Conservation (phyloP, 73 alveolate genomes). For the Paramecium primaurelia region DNA sequence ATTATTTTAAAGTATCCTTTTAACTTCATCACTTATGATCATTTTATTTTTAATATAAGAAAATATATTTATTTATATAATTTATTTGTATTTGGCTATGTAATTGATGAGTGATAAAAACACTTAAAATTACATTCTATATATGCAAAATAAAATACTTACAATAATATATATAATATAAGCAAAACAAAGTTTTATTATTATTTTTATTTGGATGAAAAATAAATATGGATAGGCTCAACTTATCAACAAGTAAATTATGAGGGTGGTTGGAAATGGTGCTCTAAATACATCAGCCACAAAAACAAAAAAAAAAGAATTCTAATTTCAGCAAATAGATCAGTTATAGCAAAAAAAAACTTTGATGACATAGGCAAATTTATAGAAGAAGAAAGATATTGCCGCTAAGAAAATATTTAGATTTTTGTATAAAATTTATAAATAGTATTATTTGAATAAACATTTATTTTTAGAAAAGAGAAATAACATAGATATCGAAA, state of each 20-base stretch:
- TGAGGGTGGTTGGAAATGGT: not conserved
- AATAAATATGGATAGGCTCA: not conserved
- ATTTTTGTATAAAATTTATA: not conserved
- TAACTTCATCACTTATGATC: conserved; percentile 3
- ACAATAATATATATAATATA: not conserved
- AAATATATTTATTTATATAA: not conserved
- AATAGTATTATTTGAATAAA: not conserved
- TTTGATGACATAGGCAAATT: not conserved
- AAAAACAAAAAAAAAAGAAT: not conserved
- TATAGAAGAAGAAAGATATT: not conserved
- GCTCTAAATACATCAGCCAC: not conserved
- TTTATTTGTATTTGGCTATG: not conserved
- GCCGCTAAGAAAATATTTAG: not conserved
- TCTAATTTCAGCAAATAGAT: not conserved
- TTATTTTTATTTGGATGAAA: not conserved
- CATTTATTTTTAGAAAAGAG: not conserved
- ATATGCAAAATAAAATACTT: not conserved
- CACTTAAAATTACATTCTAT: not conserved
- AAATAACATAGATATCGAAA: not conserved
- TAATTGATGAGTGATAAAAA: not conserved
- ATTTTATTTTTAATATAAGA: not conserved
- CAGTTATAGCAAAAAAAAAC: not conserved
- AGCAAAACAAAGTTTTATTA: not conserved
- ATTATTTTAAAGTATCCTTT: not conserved
- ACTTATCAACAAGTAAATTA: not conserved